phyloP scores from a whole-genome alignment of 257 asterid genomes.

The Ajuga chamaepitys region DNA sequence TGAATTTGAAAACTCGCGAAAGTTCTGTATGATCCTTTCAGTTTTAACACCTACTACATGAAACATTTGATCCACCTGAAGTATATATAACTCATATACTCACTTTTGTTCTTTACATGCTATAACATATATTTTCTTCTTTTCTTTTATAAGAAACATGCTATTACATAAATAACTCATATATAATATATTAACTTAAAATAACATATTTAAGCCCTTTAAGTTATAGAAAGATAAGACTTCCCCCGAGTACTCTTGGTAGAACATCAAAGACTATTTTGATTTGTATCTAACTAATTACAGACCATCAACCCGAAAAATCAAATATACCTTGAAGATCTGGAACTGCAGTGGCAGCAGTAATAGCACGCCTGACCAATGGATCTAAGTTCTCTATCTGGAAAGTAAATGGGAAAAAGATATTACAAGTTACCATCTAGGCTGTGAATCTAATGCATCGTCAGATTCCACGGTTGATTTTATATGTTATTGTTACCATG shows the following conservation, averaged over 20 bases:
- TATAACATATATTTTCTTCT: too few relatives aligned
- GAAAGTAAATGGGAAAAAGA: constrained; percentile 12
- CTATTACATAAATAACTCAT: too few relatives aligned
- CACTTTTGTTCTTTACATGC: neutral
- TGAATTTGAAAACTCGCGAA: neutral
- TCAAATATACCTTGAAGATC: constrained; percentile 72
- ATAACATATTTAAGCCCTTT: neutral
- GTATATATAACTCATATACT: neutral
- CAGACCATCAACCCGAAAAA: constrained; percentile 1
- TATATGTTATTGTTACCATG: neutral
- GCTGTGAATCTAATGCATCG: constrained; percentile 15
- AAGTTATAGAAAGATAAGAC: neutral
- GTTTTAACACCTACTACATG: constrained; percentile 13
- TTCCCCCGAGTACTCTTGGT: neutral
- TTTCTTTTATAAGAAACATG: too few relatives aligned
- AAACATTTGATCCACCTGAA: neutral
- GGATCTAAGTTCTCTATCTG: constrained; percentile 93
- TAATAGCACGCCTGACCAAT: constrained; percentile 79
- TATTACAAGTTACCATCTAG: constrained; percentile 1
- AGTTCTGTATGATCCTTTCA: neutral
- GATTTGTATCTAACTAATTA: constrained; percentile 3
- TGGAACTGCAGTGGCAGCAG: constrained; percentile 65
- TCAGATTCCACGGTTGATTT: neutral
- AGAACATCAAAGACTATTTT: neutral
- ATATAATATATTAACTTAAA: neutral